phyloP scores from a whole-genome alignment of 495 filamentous ascomycete genomes.

The Podospora anserina region DNA sequence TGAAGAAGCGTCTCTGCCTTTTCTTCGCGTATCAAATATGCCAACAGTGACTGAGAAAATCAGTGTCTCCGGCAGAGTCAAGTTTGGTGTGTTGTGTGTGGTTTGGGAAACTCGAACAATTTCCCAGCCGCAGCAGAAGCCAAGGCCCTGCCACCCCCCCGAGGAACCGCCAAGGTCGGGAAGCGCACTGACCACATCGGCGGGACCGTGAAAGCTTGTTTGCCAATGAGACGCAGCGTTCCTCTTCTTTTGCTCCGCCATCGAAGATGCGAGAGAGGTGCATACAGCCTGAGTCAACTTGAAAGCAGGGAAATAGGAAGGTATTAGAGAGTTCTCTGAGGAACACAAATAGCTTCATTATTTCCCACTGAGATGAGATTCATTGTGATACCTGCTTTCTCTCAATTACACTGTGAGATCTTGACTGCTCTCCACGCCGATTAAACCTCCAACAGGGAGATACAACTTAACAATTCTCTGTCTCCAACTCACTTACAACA shows the following conservation, averaged over 20 bases:
- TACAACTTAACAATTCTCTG: not conserved
- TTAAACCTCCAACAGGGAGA: not conserved
- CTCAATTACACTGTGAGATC: not conserved
- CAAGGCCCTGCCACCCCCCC: not conserved
- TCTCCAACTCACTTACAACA: not conserved
- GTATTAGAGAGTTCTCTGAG: not conserved
- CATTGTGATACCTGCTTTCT: not conserved
- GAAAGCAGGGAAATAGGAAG: slow-evolving; percentile 2
- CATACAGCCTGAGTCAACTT: slow-evolving; percentile 28
- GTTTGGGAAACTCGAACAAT: not conserved
- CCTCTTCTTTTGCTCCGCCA: not conserved
- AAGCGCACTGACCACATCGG: not conserved
- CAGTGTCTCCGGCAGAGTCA: not conserved
- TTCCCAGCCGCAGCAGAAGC: not conserved
- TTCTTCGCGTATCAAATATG: not conserved
- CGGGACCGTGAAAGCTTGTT: not conserved
- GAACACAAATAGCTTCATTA: not conserved
- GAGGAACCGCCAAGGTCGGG: not conserved
- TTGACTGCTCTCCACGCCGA: not conserved
- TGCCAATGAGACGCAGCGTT: slow-evolving; percentile 2
- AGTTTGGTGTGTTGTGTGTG: not conserved
- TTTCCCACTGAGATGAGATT: not conserved
- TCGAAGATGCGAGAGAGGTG: slow-evolving; percentile 4
- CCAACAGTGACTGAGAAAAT: not conserved
- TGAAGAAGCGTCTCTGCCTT: not conserved